phyloP scores from a whole-genome alignment of 305 asterid genomes.

The Petunia hybrid region DNA sequence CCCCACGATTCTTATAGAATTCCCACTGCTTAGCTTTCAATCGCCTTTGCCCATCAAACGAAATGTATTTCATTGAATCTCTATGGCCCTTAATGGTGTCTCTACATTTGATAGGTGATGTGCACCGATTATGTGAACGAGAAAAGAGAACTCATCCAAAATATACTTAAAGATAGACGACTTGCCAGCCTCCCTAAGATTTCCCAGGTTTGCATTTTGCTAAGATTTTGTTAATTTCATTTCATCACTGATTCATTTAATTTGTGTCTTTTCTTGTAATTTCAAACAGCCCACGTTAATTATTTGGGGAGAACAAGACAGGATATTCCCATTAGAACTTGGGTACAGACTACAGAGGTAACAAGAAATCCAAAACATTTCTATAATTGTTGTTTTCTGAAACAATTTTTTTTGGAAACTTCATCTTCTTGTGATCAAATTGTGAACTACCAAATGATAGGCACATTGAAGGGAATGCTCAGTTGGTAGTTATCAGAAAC shows the following conservation, averaged over 20 bases:
- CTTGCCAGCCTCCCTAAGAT: constrained; percentile 65
- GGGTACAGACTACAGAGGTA: constrained; percentile 71
- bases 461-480: constrained; percentile 80
- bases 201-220: constrained; percentile 58
- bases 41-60: no score
- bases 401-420: background rate
- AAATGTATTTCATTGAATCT: background rate
- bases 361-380: background rate
- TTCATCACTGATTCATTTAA: background rate
- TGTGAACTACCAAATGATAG: constrained; percentile 44
- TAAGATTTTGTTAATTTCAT: background rate
- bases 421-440: background rate
- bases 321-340: constrained; percentile 71
- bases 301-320: constrained; percentile 84
- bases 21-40: no score
- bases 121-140: constrained; percentile 62
- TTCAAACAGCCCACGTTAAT: constrained; percentile 55
- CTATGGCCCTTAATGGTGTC: background rate
- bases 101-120: constrained; percentile 54
- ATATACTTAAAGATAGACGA: constrained; percentile 66
- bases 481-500: constrained; percentile 68
- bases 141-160: constrained; percentile 76
- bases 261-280: background rate
- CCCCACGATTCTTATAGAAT: no score
- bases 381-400: background rate